Evolutionary conservation across 139 green algal species (phyloP), one percentile per base, ranked within the genome.

Genomic region (Spirogloea muscicola): DNA sequence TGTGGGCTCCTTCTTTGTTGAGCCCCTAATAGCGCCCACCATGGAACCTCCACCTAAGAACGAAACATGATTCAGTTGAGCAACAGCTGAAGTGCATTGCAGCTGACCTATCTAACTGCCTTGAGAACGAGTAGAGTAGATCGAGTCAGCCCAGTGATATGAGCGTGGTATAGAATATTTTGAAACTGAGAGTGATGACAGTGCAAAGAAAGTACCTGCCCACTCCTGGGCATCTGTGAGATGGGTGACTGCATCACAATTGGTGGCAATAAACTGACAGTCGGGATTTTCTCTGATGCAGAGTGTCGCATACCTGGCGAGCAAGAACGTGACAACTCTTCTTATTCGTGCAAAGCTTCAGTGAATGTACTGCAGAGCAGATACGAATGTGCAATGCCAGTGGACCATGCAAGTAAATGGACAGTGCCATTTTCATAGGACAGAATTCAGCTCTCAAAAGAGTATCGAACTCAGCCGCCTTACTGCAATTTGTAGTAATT

Each of bases 401-500:
- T n/a, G n/a, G n/a, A n/a, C n/a, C n/a, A n/a, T n/a, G n/a, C n/a
- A n/a, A n/a, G n/a, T n/a, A n/a, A n/a, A n/a, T n/a, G n/a, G n/a
- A n/a, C n/a, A n/a, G n/a, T n/a, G n/a, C n/a, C n/a, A n/a, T n/a
- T n/a, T n/a, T n/a, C n/a, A n/a, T n/a, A n/a, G n/a, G n/a, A n/a
- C n/a, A n/a, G n/a, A n/a, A n/a, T n/a, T n/a, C n/a, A n/a, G n/a
- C n/a, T n/a, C n/a, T n/a, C n/a, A n/a, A n/a, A n/a, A n/a, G n/a
- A n/a, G n/a, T n/a, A n/a, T n/a, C n/a, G n/a, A n/a, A n/a, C n/a
- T n/a, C 44, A 70, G 51, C 31, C 37, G 7, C 44, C 62, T 77
- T 60, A 77, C 89, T 98, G 93, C 72, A 99, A 95, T 86, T 99
- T 99, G 90, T 98, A 94, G 88, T 99, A 99, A 88, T 98, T 98